Percentiles rank a stretch among this genome's conserved stretches.
Evolutionary conservation across 1,284 basidiomycete genomes (phyloP).

Genomic region (Puccinia triticina): DNA sequence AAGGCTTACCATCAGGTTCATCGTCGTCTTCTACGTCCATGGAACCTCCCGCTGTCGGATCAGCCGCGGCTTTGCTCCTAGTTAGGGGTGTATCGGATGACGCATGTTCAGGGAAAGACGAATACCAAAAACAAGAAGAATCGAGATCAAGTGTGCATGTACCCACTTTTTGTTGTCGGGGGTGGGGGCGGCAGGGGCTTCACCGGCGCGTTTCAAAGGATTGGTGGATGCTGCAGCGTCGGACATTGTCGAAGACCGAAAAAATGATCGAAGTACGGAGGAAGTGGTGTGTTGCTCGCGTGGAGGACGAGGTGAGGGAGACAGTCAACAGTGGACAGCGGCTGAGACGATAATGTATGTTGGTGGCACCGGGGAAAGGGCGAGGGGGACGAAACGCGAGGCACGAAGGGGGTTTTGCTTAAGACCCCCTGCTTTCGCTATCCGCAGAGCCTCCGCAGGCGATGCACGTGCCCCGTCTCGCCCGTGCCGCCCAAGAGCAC

Average conservation of each 20-base stretch:
- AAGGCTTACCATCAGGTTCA: constrained; percentile 19
- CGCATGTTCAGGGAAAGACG: background rate
- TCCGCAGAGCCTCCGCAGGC: too few relatives aligned
- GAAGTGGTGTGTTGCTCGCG: background rate
- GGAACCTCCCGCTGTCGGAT: constrained; percentile 13
- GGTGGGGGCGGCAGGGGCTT: constrained; percentile 7
- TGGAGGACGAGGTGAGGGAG: background rate
- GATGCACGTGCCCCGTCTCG: too few relatives aligned
- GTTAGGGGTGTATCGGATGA: background rate
- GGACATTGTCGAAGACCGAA: constrained; percentile 21
- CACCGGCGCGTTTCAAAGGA: constrained; percentile 38
- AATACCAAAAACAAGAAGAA: background rate
- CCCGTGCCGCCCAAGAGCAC: too few relatives aligned
- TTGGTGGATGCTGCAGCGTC: constrained; percentile 28
- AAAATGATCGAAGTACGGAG: background rate
- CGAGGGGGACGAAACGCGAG: background rate
- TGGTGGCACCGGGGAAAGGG: background rate
- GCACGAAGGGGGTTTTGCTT: background rate
- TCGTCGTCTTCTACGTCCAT: constrained; percentile 43
- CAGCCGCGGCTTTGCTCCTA: constrained; percentile 32
- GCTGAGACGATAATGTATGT: background rate
- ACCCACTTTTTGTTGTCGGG: constrained; percentile 44
- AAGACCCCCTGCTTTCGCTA: too few relatives aligned
- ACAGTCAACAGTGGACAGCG: background rate
- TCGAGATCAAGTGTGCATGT: background rate